Base-by-base conservation (phyloP, 1,284 basidiomycete genomes). In the Neonothopanus nambi region DNA sequence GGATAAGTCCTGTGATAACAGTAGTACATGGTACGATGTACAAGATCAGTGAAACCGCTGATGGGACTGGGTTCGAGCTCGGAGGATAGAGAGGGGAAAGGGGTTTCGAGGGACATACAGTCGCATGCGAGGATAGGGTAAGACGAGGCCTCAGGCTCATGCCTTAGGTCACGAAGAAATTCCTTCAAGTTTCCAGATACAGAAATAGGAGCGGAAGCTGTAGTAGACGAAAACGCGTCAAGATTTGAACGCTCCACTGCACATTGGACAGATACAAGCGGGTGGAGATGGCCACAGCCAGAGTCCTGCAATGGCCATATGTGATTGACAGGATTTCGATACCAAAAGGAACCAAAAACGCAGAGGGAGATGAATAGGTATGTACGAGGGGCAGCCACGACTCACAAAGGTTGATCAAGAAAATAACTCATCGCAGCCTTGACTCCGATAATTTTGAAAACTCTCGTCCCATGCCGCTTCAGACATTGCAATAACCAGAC, bases 231-330 rank as follows among this genome's bases (percentile, higher is more conserved):
- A 45, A 61, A 59, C 15, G 63, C 52, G 9, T 46, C n/a, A 39
- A 67, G 64, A 63, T 59, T 36, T 52, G 54, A 44, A 60, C 45
- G 21, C 45, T 56, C 17, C 40, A 36, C 36, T 11, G 62, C 55
- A 36, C 65, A 67, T n/a, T n/a, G n/a, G 11, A 67, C 58, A 44
- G 62, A 63, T 39, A 67, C 59, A 3, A 67, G 56, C 20, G 65
- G 65, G 42, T 65, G 64, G 8, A 64, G 40, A 46, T 67, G 64
- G 2, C 55, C 57, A 42, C 65, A 67, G 5, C 61, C 62, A 18
- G 61, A 62, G 39, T 67, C 65, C 65, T 66, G 41, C 5, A 3
- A 28, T 28, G 26, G 26, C 26, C 28, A 38, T 18, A 18, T 20
- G n/a, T 17, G 15, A 43, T 40, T 30, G 28, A 12, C 3, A 33